Conservation (phyloP, 306 rosid genomes). For the Potentilla sterilis region DNA sequence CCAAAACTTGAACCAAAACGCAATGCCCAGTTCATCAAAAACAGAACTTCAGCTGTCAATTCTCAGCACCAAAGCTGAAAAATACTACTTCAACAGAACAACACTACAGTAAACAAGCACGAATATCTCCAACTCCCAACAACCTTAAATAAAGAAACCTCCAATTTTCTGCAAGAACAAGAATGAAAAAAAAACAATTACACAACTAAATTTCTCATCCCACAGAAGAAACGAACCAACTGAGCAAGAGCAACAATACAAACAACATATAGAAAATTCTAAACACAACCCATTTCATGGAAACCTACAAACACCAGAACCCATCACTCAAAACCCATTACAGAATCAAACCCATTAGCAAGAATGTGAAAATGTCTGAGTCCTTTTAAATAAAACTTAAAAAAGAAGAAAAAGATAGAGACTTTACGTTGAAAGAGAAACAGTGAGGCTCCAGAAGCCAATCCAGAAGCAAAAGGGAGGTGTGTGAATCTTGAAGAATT, state of each 20-base stretch:
- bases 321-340: slow-evolving; percentile 16
- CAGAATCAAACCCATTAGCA: slow-evolving; percentile 19
- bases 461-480: slow-evolving; percentile 6
- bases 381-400: neutral
- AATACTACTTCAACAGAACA: slow-evolving; percentile 20
- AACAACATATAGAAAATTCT: slow-evolving; percentile 3
- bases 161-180: neutral
- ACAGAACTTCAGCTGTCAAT: slow-evolving; percentile 21
- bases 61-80: slow-evolving; percentile 16
- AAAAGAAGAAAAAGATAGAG: neutral
- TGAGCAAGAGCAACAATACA: slow-evolving; percentile 10
- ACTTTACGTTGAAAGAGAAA: neutral
- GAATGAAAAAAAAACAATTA: neutral
- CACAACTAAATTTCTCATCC: slow-evolving; percentile 15
- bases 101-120: slow-evolving; percentile 16
- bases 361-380: slow-evolving; percentile 18
- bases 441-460: neutral
- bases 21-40: slow-evolving; percentile 19
- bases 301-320: slow-evolving; percentile 5
- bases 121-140: neutral
- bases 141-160: neutral
- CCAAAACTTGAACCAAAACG: slow-evolving; percentile 1
- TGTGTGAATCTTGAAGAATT: slow-evolving; percentile 35
- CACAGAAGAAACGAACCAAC: slow-evolving; percentile 18
- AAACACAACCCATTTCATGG: slow-evolving; percentile 18